These are phyloP conservation scores for Styphnolobium japonicum DNA, from an alignment of 306 rosid genomes.

Conservation along the genomic window DNA sequence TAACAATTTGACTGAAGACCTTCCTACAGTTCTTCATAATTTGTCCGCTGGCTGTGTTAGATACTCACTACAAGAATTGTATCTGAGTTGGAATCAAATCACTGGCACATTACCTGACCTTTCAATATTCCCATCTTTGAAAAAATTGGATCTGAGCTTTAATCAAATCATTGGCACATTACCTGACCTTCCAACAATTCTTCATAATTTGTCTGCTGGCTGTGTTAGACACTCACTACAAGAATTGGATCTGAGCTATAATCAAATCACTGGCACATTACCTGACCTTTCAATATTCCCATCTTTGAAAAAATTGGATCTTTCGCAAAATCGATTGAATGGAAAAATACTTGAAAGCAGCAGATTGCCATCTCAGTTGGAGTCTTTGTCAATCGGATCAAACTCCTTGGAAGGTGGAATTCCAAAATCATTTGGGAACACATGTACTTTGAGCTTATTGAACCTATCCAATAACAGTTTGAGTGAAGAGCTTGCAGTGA, in stretches of 20 bases:
- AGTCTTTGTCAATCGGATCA: background rate
- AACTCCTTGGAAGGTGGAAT: conserved; percentile 15
- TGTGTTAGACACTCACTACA: background rate
- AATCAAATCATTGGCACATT: conserved; percentile 16
- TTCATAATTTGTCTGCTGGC: conserved; percentile 1
- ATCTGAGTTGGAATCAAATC: background rate
- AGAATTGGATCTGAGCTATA: background rate
- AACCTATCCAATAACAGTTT: background rate
- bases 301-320: background rate
- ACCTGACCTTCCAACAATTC: background rate
- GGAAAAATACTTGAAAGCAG: background rate
- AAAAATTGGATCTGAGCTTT: too few species aligned
- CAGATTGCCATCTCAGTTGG: background rate
- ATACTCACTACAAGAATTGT: background rate
- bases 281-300: conserved; percentile 2
- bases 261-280: conserved; percentile 7
- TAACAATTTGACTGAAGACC: background rate
- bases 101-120: too few species aligned
- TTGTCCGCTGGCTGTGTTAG: background rate
- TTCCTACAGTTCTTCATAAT: background rate
- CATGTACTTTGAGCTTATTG: background rate
- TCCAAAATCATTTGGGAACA: conserved; percentile 1
- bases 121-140: too few species aligned
- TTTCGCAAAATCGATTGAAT: background rate
- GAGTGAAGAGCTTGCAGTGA: background rate